These are phyloP conservation scores for Mariannaea sp. DNA, from an alignment of 2,329 filamentous ascomycete species.

Conservation along the genomic window DNA sequence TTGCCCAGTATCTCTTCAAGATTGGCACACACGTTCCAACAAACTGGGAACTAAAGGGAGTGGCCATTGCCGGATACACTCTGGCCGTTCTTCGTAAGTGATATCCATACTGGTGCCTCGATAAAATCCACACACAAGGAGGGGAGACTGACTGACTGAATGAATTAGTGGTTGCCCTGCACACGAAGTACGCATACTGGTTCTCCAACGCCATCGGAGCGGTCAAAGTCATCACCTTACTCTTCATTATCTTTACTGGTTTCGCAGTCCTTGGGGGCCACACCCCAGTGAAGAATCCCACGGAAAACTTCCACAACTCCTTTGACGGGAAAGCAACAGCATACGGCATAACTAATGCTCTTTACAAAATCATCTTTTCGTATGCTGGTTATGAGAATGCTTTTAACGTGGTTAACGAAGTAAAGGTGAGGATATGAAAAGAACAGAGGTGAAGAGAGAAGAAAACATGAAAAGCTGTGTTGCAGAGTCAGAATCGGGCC, in stretches of 20 bases:
- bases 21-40: constrained; percentile 56
- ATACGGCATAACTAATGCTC: constrained; percentile 47
- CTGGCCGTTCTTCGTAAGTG: constrained; percentile 58
- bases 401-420: constrained; percentile 65
- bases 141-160: too few relatives aligned
- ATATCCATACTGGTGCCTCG: too few relatives aligned
- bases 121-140: too few relatives aligned
- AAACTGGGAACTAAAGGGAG: constrained; percentile 68
- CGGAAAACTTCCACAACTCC: constrained; percentile 42
- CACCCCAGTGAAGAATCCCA: constrained; percentile 39
- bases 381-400: constrained; percentile 63
- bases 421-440: constrained; percentile 31
- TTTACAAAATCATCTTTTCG: constrained; percentile 63
- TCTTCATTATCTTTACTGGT: constrained; percentile 65
- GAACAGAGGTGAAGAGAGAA: too few relatives aligned
- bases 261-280: constrained; percentile 59
- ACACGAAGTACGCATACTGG: constrained; percentile 61
- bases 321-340: constrained; percentile 37
- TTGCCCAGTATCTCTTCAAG: constrained; percentile 66
- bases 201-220: constrained; percentile 60
- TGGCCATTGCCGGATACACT: constrained; percentile 67
- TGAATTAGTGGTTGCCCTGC: constrained; percentile 51
- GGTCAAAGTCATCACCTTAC: constrained; percentile 63
- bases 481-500: too few relatives aligned
- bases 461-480: too few relatives aligned